phyloP scores from a whole-genome alignment of 2,329 filamentous ascomycete species.

The Fusarium sp. region DNA sequence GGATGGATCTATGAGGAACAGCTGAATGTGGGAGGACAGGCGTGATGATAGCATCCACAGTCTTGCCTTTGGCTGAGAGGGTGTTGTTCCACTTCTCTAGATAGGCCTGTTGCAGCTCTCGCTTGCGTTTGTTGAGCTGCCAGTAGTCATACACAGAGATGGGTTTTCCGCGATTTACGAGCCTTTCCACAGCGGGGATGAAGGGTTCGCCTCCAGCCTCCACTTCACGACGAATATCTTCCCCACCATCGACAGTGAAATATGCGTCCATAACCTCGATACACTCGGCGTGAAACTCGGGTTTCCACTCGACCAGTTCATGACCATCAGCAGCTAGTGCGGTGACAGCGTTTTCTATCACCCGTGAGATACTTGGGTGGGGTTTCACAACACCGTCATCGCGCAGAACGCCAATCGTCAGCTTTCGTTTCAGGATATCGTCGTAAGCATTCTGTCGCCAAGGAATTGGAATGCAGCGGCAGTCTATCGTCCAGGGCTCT shows the following conservation, averaged over 20 bases:
- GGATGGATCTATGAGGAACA: slow-evolving; percentile 57
- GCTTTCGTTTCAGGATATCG: slow-evolving; percentile 55
- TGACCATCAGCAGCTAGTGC: slow-evolving; percentile 63
- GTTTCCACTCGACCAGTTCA: slow-evolving; percentile 66
- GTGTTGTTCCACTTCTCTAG: slow-evolving; percentile 69
- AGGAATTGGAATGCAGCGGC: slow-evolving; percentile 64
- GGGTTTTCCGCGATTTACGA: slow-evolving; percentile 64
- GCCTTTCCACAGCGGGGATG: slow-evolving; percentile 68
- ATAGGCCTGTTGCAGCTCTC: slow-evolving; percentile 57
- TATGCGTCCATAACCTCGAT: slow-evolving; percentile 71
- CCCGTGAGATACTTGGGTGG: slow-evolving; percentile 65
- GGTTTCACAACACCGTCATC: slow-evolving; percentile 68
- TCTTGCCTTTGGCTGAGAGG: slow-evolving; percentile 56
- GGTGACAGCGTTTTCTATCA: slow-evolving; percentile 55
- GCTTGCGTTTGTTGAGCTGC: slow-evolving; percentile 73
- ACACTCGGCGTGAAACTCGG: slow-evolving; percentile 64
- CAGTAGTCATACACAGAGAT: slow-evolving; percentile 75
- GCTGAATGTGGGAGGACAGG: slow-evolving; percentile 72
- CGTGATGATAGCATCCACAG: slow-evolving; percentile 68
- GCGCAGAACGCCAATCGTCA: slow-evolving; percentile 63
- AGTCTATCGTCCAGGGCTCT: slow-evolving; percentile 67
- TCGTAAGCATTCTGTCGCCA: slow-evolving; percentile 64
- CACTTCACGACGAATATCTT: slow-evolving; percentile 70
- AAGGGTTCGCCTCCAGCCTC: slow-evolving; percentile 68
- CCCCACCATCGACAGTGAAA: slow-evolving; percentile 72